A percentile compares a stretch with the other conserved stretches of the same genome.
Conservation (phyloP, 345 rosid genomes). For the Corymbia maculata region DNA sequence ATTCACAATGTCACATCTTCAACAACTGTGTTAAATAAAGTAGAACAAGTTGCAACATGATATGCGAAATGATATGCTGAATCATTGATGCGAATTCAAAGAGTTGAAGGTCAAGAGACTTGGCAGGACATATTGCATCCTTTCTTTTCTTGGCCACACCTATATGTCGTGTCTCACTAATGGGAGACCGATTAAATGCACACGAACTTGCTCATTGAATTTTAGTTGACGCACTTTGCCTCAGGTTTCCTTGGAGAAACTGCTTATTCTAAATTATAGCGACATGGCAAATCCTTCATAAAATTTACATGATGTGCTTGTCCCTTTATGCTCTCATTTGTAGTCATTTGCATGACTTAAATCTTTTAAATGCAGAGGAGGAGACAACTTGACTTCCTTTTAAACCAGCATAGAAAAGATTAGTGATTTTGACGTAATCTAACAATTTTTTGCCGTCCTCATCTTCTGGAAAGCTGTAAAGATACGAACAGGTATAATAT, state of each 20-base stretch:
- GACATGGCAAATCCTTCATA: not conserved
- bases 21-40: not conserved
- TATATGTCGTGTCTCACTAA: too few relatives aligned
- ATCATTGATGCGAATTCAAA: not conserved
- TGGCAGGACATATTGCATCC: too few relatives aligned
- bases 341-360: not conserved
- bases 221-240: too few relatives aligned
- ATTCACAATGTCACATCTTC: not conserved
- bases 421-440: not conserved
- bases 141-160: too few relatives aligned
- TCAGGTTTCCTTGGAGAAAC: too few relatives aligned
- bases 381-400: not conserved
- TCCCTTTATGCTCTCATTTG: not conserved
- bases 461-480: not conserved
- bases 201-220: too few relatives aligned
- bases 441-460: not conserved
- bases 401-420: not conserved
- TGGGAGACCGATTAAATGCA: too few relatives aligned
- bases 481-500: not conserved
- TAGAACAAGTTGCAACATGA: not conserved
- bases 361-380: not conserved
- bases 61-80: not conserved
- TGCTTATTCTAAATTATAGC: too few relatives aligned
- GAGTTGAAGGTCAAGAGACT: not conserved
- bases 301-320: not conserved